Evolutionary conservation across 1,284 basidiomycete genomes (phyloP), one percentile per base, ranked within the genome.

Genomic region (Ceratobasidium sp.): DNA sequence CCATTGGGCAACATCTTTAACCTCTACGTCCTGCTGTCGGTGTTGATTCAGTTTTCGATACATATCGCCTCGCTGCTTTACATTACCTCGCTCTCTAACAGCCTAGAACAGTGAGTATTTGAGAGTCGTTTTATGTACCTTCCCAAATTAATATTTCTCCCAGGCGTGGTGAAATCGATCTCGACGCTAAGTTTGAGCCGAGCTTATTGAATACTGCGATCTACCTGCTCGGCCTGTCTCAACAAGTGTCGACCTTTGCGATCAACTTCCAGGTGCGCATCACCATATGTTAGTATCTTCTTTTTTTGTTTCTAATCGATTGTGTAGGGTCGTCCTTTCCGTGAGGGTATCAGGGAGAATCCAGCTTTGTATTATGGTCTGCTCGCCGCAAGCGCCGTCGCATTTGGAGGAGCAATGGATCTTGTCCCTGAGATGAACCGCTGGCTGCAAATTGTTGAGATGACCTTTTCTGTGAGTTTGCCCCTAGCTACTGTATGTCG

Each of bases 401-500:
- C 96, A 8, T 94, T 98, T 83, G 92, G 88, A n/a, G 96, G 96
- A 41, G 89, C 95, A 7, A 94, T 92, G 0, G 95, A 99, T 81
- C 91, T 98, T 78, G 85, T 98, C 80, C 97, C 98, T 0, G 98
- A 99, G 83, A 81, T 98, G 77, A 99, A 98, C 82, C 85, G 92
- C 46, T 99, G 97, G 97, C 86, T 99, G 54, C 97, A 99, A 83
- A 91, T 99, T 49, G 95, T 98, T 31, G 94, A 94, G 82, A 97
- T 99, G 95, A 84, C 89, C 58, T 80, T 81, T 39, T 80, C 83
- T 51, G 95, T 97, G 80, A 79, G 92, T 84, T 16, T 51, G 68
- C 66, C 66, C 22, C 53, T 75, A 43, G 22, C 16, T 54, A 14
- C 31, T 22, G 7, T 22, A 34, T 29, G 11, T 16, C 29, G 22